Conservation (phyloP, 1,284 basidiomycete species). For the Apiotrichum veenhuisii region DNA sequence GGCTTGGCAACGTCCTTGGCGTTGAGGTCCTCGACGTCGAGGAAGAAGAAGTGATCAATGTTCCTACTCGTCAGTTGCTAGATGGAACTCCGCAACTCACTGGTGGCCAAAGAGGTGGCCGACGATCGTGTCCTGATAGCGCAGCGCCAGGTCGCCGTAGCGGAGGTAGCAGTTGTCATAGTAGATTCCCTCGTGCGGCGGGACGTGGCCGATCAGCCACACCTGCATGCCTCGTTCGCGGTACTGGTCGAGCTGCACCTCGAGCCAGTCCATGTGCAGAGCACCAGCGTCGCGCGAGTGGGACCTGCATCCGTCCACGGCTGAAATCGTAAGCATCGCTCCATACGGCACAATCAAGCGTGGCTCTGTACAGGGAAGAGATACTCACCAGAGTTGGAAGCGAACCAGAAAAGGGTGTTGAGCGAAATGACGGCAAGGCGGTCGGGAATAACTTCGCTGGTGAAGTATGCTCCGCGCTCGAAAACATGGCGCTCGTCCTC, state of each 20-base stretch:
- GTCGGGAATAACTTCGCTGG: conserved; percentile 74
- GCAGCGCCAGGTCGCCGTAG: conserved; percentile 74
- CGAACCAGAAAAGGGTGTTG: conserved; percentile 91
- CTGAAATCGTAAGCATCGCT: conserved; percentile 9
- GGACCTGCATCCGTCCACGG: conserved; percentile 61
- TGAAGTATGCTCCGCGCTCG: conserved; percentile 78
- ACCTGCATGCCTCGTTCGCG: conserved; percentile 72
- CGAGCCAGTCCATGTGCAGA: conserved; percentile 83
- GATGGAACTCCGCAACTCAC: conserved; percentile 38
- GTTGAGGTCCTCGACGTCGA: conserved; percentile 47
- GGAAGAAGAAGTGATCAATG: conserved; percentile 52
- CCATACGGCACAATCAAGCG: too few relatives aligned
- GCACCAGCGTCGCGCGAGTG: conserved; percentile 68
- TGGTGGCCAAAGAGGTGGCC: conserved; percentile 78
- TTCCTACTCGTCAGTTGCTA: conserved; percentile 35
- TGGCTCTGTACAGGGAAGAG: neutral
- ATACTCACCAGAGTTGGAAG: conserved; percentile 73
- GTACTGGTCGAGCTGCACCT: conserved; percentile 73
- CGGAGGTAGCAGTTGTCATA: conserved; percentile 75
- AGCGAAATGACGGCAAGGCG: conserved; percentile 75
- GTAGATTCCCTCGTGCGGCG: conserved; percentile 72
- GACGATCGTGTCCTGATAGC: conserved; percentile 85
- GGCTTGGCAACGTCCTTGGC: neutral
- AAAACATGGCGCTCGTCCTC: conserved; percentile 75
- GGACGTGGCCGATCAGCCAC: conserved; percentile 57